phyloP scores from a whole-genome alignment of 2,329 filamentous ascomycete species.

The Shiraia sp. region DNA sequence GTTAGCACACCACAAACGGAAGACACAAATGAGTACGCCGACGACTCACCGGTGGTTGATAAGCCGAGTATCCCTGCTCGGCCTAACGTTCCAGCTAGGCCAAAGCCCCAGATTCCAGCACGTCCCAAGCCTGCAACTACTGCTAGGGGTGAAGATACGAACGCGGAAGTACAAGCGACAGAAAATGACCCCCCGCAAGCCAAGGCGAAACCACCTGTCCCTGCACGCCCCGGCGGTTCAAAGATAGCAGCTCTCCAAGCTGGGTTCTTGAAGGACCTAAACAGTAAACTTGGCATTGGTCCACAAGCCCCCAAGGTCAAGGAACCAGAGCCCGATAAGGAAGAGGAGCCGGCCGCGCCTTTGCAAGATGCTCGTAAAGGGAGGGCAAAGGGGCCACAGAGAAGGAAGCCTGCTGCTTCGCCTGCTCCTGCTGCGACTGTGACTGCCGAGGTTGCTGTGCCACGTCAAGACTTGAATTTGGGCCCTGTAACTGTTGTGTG shows the following conservation, averaged over 20 bases:
- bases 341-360: slow-evolving; percentile 73
- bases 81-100: slow-evolving; percentile 43
- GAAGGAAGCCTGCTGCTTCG: slow-evolving; percentile 68
- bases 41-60: slow-evolving; percentile 35
- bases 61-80: slow-evolving; percentile 35
- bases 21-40: slow-evolving; percentile 48
- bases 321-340: slow-evolving; percentile 62
- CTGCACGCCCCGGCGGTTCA: slow-evolving; percentile 73
- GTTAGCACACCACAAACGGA: slow-evolving; percentile 60
- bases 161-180: slow-evolving; percentile 24
- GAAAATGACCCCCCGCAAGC: slow-evolving; percentile 47
- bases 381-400: slow-evolving; percentile 82
- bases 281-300: slow-evolving; percentile 83
- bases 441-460: slow-evolving; percentile 43
- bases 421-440: slow-evolving; percentile 53
- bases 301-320: slow-evolving; percentile 80
- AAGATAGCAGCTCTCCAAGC: slow-evolving; percentile 93
- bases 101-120: slow-evolving; percentile 66
- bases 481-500: slow-evolving; percentile 38
- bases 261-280: slow-evolving; percentile 90
- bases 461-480: slow-evolving; percentile 29
- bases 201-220: slow-evolving; percentile 83
- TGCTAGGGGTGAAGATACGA: slow-evolving; percentile 30
- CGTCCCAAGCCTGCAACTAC: slow-evolving; percentile 57
- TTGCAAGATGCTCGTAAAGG: slow-evolving; percentile 87